These are phyloP conservation scores for Leccinum sublutescens DNA, from an alignment of 768 basidiomycete genomes.

Conservation along the genomic window DNA sequence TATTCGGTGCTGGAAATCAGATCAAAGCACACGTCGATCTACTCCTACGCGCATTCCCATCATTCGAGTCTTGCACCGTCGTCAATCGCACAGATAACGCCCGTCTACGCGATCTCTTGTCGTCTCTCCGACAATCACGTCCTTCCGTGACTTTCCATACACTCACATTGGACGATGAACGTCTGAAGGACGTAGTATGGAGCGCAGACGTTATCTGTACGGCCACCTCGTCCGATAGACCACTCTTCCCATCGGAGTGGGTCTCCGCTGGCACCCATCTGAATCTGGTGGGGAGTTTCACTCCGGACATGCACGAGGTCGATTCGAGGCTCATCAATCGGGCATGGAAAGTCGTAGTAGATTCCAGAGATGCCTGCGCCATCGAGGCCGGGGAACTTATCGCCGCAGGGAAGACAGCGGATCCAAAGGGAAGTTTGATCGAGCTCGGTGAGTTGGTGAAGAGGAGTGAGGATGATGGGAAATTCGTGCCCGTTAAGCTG, in stretches of 20 bases:
- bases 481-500: constrained; percentile 10
- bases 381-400: constrained; percentile 84
- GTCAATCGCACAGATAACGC: constrained; percentile 58
- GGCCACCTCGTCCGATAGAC: constrained; percentile 67
- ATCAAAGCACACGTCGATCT: constrained; percentile 63
- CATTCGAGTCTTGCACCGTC: constrained; percentile 54
- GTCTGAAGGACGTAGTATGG: constrained; percentile 14
- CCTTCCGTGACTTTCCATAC: constrained; percentile 22
- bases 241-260: constrained; percentile 69
- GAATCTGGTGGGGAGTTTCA: constrained; percentile 81
- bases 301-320: constrained; percentile 76
- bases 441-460: constrained; percentile 70
- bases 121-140: constrained; percentile 27
- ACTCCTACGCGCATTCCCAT: constrained; percentile 55
- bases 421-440: constrained; percentile 41
- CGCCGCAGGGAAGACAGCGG: constrained; percentile 36
- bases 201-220: constrained; percentile 55
- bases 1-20: constrained; percentile 76
- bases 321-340: constrained; percentile 55
- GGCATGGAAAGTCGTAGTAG: constrained; percentile 63
- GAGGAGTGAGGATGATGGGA: constrained; percentile 5
- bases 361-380: constrained; percentile 69
- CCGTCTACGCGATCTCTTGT: constrained; percentile 43
- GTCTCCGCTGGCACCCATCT: constrained; percentile 64
- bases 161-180: constrained; percentile 8